phyloP scores from a whole-genome alignment of 495 filamentous ascomycete species.

The Zalerion maritima region DNA sequence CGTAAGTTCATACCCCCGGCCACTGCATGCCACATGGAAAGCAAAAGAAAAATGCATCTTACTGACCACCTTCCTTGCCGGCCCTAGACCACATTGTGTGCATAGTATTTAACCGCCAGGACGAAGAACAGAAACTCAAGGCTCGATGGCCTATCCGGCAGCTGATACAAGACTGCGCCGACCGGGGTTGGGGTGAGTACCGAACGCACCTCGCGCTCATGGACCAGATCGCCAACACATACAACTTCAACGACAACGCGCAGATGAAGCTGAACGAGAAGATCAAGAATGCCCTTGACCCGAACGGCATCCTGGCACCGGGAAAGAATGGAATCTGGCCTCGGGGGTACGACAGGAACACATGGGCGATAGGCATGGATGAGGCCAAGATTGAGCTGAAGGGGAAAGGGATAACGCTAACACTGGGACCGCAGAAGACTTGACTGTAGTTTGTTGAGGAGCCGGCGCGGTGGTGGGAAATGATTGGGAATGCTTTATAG shows the following conservation, averaged over 20 bases:
- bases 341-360: constrained; percentile 25
- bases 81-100: constrained; percentile 32
- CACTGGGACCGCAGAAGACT: too few relatives aligned
- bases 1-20: constrained; percentile 9
- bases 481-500: too few relatives aligned
- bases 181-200: constrained; percentile 35
- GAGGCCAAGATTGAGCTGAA: too few relatives aligned
- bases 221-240: constrained; percentile 37
- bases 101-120: constrained; percentile 28
- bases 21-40: too few relatives aligned
- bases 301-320: constrained; percentile 34
- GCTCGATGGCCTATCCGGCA: constrained; percentile 25
- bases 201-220: constrained; percentile 35
- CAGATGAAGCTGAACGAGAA: constrained; percentile 35
- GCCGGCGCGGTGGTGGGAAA: too few relatives aligned
- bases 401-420: too few relatives aligned
- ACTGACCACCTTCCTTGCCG: too few relatives aligned
- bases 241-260: constrained; percentile 33
- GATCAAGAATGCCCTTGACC: constrained; percentile 35
- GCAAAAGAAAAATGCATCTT: too few relatives aligned
- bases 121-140: constrained; percentile 15
- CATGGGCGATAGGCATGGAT: constrained; percentile 20
- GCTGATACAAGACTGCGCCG: constrained; percentile 27
- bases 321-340: constrained; percentile 39
- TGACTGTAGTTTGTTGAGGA: too few relatives aligned